Evolutionary conservation across 2,329 filamentous ascomycete genomes (phyloP).

Genomic region (Phialophora chinensis): DNA sequence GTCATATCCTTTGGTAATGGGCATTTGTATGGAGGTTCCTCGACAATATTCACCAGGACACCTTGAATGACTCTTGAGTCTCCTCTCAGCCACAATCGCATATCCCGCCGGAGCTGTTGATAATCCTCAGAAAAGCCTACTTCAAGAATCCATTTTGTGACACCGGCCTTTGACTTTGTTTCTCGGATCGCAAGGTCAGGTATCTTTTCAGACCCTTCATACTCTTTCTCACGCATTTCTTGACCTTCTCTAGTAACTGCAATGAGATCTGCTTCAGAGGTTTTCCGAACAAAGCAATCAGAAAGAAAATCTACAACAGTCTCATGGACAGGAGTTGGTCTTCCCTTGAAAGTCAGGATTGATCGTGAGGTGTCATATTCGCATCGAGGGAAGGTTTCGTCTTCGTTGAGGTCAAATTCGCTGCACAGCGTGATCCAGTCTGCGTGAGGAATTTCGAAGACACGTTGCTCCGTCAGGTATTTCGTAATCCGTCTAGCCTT

Average conservation of each 20-base stretch:
- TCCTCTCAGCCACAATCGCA: neutral
- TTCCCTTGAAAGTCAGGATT: neutral
- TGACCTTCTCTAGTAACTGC: neutral
- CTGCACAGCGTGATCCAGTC: conserved; percentile 2
- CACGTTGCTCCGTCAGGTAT: no score
- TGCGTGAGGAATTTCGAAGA: neutral
- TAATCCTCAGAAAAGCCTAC: conserved; percentile 9
- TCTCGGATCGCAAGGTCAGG: conserved; percentile 4
- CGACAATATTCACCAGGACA: conserved; percentile 5
- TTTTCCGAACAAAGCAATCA: neutral
- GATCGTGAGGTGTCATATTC: conserved; percentile 5
- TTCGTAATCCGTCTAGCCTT: neutral
- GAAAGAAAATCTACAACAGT: neutral
- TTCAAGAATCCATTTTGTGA: conserved; percentile 6
- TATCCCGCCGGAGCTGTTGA: neutral
- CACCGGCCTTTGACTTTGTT: neutral
- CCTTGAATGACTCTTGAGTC: neutral
- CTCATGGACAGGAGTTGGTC: neutral
- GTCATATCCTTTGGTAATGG: neutral
- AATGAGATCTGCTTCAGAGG: neutral
- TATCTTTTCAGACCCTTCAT: neutral
- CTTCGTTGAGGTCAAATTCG: neutral
- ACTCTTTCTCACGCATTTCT: neutral
- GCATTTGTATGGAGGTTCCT: neutral
- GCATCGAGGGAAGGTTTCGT: neutral